These are phyloP conservation scores for Dioszegia hungarica DNA, from an alignment of 768 basidiomycete species.

Conservation along the genomic window DNA sequence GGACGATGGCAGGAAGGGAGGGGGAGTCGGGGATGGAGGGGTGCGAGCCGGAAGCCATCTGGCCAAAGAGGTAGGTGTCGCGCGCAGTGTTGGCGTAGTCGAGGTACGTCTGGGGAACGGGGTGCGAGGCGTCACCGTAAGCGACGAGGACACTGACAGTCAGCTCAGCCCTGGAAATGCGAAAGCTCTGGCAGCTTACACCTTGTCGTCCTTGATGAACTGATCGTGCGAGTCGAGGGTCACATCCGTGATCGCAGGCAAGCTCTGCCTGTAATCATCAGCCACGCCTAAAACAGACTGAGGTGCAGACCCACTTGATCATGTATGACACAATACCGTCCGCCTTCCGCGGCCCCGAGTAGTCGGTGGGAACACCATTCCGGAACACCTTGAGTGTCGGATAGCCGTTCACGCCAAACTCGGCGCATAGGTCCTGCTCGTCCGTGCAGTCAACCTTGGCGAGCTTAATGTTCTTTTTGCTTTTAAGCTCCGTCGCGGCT, in stretches of 20 bases:
- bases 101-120: slow-evolving; percentile 70
- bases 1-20: slow-evolving; percentile 74
- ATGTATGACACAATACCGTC: slow-evolving; percentile 96
- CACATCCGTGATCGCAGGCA: slow-evolving; percentile 85
- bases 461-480: slow-evolving; percentile 74
- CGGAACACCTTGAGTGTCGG: slow-evolving; percentile 90
- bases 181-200: slow-evolving; percentile 48
- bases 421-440: slow-evolving; percentile 81
- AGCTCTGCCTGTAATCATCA: slow-evolving; percentile 61
- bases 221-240: slow-evolving; percentile 70
- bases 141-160: slow-evolving; percentile 64
- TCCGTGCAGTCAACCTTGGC: slow-evolving; percentile 98
- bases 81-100: slow-evolving; percentile 79
- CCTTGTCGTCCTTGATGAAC: slow-evolving; percentile 81
- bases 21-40: slow-evolving; percentile 61
- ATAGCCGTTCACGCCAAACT: slow-evolving; percentile 85
- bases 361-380: slow-evolving; percentile 72
- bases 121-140: slow-evolving; percentile 70
- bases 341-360: slow-evolving; percentile 81
- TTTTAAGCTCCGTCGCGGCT: slow-evolving; percentile 85
- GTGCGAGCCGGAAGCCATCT: slow-evolving; percentile 61
- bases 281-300: slow-evolving; percentile 16
- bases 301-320: slow-evolving; percentile 73
- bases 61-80: slow-evolving; percentile 89
- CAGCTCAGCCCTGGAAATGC: neutral